phyloP scores from a whole-genome alignment of 2,329 filamentous ascomycete genomes.

The Nemania diffusa region DNA sequence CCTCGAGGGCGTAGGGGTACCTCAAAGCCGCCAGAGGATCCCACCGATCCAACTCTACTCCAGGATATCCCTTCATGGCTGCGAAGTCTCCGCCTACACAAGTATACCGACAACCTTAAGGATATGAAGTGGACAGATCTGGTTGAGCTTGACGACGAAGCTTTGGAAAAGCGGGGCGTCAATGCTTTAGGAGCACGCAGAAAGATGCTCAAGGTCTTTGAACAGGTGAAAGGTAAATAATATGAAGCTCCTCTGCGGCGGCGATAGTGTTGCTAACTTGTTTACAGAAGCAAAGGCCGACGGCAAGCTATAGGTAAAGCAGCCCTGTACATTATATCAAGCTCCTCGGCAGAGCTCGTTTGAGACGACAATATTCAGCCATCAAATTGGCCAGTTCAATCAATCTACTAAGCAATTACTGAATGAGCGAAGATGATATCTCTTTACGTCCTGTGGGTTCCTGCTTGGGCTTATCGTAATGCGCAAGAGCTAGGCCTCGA shows the following conservation, averaged over 20 bases:
- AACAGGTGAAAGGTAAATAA: slow-evolving; percentile 81
- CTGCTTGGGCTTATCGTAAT: slow-evolving; percentile 1
- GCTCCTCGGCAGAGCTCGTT: neutral
- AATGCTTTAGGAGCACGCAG: slow-evolving; percentile 93
- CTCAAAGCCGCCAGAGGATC: slow-evolving; percentile 97
- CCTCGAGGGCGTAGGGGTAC: slow-evolving; percentile 91
- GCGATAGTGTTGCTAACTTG: slow-evolving; percentile 44
- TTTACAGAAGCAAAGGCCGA: slow-evolving; percentile 74
- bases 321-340: neutral
- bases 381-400: neutral
- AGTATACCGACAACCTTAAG: slow-evolving; percentile 98
- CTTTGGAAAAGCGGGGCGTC: slow-evolving; percentile 90
- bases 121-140: slow-evolving; percentile 97
- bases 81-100: slow-evolving; percentile 92
- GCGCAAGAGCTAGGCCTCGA: slow-evolving; percentile 8
- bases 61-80: slow-evolving; percentile 98
- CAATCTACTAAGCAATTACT: neutral
- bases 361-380: neutral
- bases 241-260: neutral
- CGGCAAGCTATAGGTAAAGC: slow-evolving; percentile 68
- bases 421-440: neutral
- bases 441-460: slow-evolving; percentile 2
- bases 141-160: slow-evolving; percentile 90
- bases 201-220: slow-evolving; percentile 99
- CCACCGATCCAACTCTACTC: slow-evolving; percentile 87